Evolutionary conservation across 805 yeast species (phyloP), one percentile per base, ranked within the genome.

Genomic region (Wickerhamiella vanderwaltii): DNA sequence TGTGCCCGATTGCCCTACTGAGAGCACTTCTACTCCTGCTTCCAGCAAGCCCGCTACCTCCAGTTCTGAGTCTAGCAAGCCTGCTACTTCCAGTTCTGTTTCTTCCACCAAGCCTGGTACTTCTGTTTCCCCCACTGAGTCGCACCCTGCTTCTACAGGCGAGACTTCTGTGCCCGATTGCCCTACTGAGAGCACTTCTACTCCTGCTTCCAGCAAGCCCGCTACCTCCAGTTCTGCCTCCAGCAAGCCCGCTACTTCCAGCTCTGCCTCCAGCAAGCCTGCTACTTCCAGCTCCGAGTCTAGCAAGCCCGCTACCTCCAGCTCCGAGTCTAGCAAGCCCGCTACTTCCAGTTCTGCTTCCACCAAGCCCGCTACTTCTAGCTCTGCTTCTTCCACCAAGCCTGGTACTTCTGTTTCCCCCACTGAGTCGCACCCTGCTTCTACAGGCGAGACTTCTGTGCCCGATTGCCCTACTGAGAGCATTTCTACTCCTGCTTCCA

Each of bases 201-300:
- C 31, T 31, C 17, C 39, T 35, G 24, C 32, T 26, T 12, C 36
- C 13, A 22, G 28, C 36, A 6, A 25, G 9, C 6, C 13, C 16
- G 9, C 32, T 13, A 11, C 32, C 13, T n/a, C 32, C 13, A 13
- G 7, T 7, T 6, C 36, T 24, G 17, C 17, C 13, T 23, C 29
- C 15, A 33, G 36, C 25, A 33, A 16, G 15, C 18, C 28, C 16
- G 12, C 37, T 23, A 12, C 37, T 17, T n/a, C 37, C 17, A 30
- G 33, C 33, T 13, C 33, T 30, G 33, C 30, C n/a, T 33, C 36
- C 36, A 33, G 36, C 36, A n/a, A 17, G 13, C 29, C 26, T 20
- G 11, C 36, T 13, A 9, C 36, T 22, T 23, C 37, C 29, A 34
- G 37, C 37, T 33, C 37, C 20, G 18, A 13, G n/a, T n/a, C 25